Evolutionary conservation across 768 basidiomycete species (phyloP).

Genomic region (Suillus discolor): DNA sequence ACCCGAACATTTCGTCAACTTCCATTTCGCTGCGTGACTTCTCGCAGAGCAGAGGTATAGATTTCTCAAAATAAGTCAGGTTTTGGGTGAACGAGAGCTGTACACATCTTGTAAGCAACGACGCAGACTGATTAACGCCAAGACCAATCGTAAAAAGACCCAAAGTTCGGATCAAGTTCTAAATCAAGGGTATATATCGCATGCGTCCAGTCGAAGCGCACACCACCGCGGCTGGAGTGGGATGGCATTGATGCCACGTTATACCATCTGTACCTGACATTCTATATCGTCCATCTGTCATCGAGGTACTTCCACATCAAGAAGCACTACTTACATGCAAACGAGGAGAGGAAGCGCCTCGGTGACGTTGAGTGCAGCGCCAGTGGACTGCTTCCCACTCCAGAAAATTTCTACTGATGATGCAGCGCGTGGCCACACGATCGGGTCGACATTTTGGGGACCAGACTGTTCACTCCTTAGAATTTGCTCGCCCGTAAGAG

Average conservation of each 20-base stretch:
- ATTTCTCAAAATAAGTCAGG: not conserved
- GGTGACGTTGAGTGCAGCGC: slow-evolving; percentile 35
- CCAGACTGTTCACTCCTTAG: slow-evolving; percentile 78
- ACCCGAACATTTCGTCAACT: not conserved
- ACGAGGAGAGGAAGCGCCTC: slow-evolving; percentile 52
- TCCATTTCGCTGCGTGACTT: too few species aligned
- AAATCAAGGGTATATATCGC: slow-evolving; percentile 44
- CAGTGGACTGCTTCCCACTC: slow-evolving; percentile 48
- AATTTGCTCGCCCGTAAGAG: slow-evolving; percentile 54
- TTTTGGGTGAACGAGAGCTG: not conserved
- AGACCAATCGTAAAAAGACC: not conserved
- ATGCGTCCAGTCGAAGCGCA: slow-evolving; percentile 60
- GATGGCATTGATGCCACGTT: slow-evolving; percentile 61
- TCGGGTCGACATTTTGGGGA: slow-evolving; percentile 67
- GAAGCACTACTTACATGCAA: slow-evolving; percentile 47
- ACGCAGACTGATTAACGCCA: not conserved
- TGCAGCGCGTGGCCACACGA: slow-evolving; percentile 74
- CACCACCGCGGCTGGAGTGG: slow-evolving; percentile 74
- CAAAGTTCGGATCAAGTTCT: not conserved
- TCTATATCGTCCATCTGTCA: too few species aligned
- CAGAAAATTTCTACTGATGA: slow-evolving; percentile 78
- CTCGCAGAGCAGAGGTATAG: too few species aligned
- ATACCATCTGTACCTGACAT: slow-evolving; percentile 61
- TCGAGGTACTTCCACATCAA: slow-evolving; percentile 24
- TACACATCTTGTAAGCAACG: not conserved